Base-by-base conservation (phyloP, 805 yeast genomes). In the Grigorovia yakushimaensis region DNA sequence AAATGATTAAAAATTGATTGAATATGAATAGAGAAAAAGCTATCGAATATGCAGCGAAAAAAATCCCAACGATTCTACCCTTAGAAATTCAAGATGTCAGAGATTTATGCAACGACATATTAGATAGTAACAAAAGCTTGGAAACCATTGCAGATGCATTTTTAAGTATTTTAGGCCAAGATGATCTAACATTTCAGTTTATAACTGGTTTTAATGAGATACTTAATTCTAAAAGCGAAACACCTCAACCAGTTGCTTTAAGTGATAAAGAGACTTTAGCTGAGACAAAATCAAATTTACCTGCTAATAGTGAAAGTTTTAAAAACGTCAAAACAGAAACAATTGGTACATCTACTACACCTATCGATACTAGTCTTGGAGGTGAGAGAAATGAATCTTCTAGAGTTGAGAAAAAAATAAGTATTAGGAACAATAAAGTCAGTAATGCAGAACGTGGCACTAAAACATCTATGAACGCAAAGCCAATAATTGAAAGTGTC, bases 1-100 rank as follows among this genome's bases (percentile, higher is more conserved):
- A 27, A 2, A 10, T 27, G 15, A 27, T 24, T 7, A 7, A 7
- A 27, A 27, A 15, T 27, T 27, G 33, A 27, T 18, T 5, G 10
- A 20, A 37, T 10, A 62, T 64, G 66, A 59, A 66, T 2, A 60
- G 49, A 39, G 39, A 47, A 1, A 53, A 58, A 18, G 69, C 68
- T 23, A 52, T 62, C 13, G 52, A 53, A 9, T 62, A 55, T 49
- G 66, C 67, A 7, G 24, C 53, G 1, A 47, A 47, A 23, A 46
- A 54, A 33, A 53, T 63, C 30, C 68, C 69, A 2, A 50, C 57
- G 18, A 64, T 65, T 27, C 45, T 64, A 22, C 67, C 68, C 1
- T 45, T 62, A 22, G 64, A 61, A 42, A 58, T 58, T 39, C 54
- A 55, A 15, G 64, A 59, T 35, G 55, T 63, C 4, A 50, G 45